Conservation (phyloP, 2,329 filamentous ascomycete genomes). For the Verticillium zaregamsianum region DNA sequence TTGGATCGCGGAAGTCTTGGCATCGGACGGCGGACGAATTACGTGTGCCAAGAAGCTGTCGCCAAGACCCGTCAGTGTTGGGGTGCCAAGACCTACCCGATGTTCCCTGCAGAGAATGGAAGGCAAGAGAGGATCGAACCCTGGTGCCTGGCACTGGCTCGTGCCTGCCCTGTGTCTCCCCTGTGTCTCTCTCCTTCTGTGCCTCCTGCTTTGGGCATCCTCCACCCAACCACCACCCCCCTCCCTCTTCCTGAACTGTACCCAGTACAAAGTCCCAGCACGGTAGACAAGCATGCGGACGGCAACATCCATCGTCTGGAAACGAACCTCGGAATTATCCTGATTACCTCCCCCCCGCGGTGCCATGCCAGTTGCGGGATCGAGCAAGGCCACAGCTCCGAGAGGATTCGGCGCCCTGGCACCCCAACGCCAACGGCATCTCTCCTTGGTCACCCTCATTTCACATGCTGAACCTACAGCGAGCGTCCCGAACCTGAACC, state of each 20-base stretch:
- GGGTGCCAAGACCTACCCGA: background rate
- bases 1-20: conserved; percentile 4
- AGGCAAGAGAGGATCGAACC: background rate
- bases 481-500: background rate
- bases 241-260: background rate
- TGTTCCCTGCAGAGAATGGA: conserved; percentile 6
- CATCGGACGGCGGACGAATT: conserved; percentile 1
- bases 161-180: background rate
- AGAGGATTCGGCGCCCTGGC: too few species aligned
- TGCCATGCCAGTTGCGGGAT: background rate
- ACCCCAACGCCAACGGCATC: too few species aligned
- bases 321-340: background rate
- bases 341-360: background rate
- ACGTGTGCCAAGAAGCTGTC: conserved; percentile 1
- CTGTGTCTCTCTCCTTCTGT: background rate
- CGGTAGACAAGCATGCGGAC: background rate
- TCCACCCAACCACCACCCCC: background rate
- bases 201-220: background rate
- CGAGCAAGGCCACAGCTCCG: too few species aligned
- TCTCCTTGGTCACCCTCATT: too few species aligned
- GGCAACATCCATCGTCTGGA: background rate
- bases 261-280: background rate
- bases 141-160: background rate
- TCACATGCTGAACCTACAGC: too few species aligned
- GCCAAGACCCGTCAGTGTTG: background rate